phyloP scores from a whole-genome alignment of 495 filamentous ascomycete species.

The Pyrenula aspistea region DNA sequence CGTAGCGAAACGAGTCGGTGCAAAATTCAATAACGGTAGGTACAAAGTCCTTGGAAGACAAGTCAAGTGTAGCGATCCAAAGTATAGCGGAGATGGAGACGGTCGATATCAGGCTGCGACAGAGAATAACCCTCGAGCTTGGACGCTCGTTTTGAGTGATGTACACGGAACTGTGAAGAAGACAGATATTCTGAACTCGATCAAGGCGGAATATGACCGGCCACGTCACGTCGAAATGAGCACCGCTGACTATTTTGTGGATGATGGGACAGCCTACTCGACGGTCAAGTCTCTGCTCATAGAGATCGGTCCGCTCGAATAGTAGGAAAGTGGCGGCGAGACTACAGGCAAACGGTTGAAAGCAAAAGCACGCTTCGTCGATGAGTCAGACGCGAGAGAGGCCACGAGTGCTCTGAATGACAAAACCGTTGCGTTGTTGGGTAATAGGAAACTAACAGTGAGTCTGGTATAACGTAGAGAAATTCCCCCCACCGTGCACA shows the following conservation, averaged over 20 bases:
- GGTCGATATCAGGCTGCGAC: not conserved
- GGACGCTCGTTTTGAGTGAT: constrained; percentile 5
- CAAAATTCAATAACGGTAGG: constrained; percentile 4
- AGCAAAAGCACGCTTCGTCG: constrained; percentile 6
- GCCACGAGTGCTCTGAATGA: constrained; percentile 5
- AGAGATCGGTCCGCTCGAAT: constrained; percentile 5
- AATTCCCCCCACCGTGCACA: no score
- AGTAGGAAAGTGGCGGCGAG: constrained; percentile 1
- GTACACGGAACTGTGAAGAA: constrained; percentile 1
- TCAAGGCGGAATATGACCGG: constrained; percentile 3
- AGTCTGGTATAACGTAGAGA: constrained; percentile 1
- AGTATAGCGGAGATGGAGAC: not conserved
- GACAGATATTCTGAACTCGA: constrained; percentile 5
- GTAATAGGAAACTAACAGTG: constrained; percentile 3
- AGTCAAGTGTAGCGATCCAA: not conserved
- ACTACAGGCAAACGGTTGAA: constrained; percentile 7
- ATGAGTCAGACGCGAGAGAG: constrained; percentile 7
- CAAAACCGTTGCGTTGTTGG: constrained; percentile 1
- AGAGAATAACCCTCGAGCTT: constrained; percentile 1
- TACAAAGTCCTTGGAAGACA: constrained; percentile 3
- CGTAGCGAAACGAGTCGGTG: constrained; percentile 4
- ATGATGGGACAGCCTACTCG: constrained; percentile 1
- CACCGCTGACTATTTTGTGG: constrained; percentile 1
- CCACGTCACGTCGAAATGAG: constrained; percentile 9
- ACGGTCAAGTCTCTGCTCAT: constrained; percentile 3